phyloP scores from a whole-genome alignment of 257 asterid genomes.

The Nyctanthes arbortristis region DNA sequence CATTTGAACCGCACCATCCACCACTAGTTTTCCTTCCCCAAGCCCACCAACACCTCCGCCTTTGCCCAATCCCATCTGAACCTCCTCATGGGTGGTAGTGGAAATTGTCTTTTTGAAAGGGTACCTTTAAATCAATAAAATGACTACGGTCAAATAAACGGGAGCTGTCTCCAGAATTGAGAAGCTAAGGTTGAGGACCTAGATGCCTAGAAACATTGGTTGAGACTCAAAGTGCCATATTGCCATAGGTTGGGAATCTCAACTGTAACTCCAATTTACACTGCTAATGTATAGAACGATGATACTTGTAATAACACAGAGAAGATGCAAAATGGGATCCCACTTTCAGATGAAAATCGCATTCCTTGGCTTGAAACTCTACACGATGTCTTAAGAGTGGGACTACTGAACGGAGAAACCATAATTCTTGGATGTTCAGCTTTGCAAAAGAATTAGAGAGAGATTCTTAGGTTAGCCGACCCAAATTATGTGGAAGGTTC shows the following conservation, averaged over 20 bases:
- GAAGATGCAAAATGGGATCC: conserved; percentile 46
- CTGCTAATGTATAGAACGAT: neutral
- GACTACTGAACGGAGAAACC: conserved; percentile 37
- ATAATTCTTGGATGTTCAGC: conserved; percentile 82
- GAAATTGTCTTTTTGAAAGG: too few species aligned
- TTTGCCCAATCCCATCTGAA: neutral
- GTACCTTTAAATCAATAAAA: neutral
- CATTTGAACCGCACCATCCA: neutral
- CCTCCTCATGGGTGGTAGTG: too few species aligned
- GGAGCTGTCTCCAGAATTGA: neutral
- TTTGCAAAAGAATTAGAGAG: conserved; percentile 70
- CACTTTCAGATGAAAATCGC: conserved; percentile 74
- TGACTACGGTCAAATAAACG: neutral
- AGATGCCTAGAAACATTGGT: neutral
- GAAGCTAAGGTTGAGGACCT: too few species aligned
- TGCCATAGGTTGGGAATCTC: neutral
- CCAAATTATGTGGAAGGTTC: conserved; percentile 43
- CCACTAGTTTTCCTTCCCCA: neutral
- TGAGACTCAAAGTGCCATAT: neutral
- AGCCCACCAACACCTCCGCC: neutral
- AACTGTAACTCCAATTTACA: too few species aligned
- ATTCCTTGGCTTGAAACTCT: conserved; percentile 82
- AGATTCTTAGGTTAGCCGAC: conserved; percentile 76
- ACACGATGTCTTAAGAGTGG: conserved; percentile 38
- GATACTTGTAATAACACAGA: neutral